phyloP scores from a whole-genome alignment of 2,329 filamentous ascomycete genomes.

The Beauveria sp. region DNA sequence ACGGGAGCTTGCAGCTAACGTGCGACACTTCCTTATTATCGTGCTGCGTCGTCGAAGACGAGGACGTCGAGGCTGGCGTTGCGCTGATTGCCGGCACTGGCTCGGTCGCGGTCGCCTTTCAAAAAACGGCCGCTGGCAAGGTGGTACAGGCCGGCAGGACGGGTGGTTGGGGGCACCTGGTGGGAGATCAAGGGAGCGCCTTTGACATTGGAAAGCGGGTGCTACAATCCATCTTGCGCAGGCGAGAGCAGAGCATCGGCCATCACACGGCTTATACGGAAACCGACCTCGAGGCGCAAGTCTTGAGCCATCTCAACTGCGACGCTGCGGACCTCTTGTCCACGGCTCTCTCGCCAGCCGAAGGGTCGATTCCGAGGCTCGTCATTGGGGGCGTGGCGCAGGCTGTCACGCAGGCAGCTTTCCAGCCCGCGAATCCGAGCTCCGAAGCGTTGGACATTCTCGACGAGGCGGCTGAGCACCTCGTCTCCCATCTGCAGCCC shows the following conservation, averaged over 20 bases:
- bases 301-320: background rate
- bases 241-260: background rate
- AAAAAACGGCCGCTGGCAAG: background rate
- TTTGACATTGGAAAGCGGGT: background rate
- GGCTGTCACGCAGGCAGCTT: background rate
- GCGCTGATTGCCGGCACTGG: background rate
- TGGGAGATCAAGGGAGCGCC: background rate
- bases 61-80: background rate
- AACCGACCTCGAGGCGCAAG: background rate
- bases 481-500: background rate
- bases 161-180: background rate
- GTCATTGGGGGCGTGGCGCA: background rate
- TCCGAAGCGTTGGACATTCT: background rate
- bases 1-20: background rate
- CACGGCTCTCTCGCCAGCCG: background rate
- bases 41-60: background rate
- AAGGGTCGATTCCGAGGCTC: background rate
- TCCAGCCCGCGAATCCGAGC: background rate
- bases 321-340: background rate
- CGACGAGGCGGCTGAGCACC: background rate
- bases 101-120: background rate
- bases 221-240: background rate
- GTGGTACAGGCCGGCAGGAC: background rate
- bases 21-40: background rate
- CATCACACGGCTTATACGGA: background rate